phyloP scores from a whole-genome alignment of 2,329 filamentous ascomycete genomes.

The Pyrenophora tritici-repentis region DNA sequence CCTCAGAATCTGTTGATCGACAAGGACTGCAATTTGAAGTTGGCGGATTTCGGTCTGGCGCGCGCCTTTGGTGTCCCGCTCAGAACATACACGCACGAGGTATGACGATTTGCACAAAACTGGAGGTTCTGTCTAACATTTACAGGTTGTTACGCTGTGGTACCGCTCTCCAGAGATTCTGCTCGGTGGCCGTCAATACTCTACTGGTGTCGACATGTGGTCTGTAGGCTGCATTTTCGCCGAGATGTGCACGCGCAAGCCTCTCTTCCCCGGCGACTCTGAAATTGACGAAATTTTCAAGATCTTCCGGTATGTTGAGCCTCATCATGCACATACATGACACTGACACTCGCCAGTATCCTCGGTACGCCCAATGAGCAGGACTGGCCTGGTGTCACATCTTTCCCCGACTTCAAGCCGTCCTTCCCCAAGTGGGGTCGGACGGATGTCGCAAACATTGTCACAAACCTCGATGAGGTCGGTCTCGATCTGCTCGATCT shows the following conservation, averaged over 20 bases:
- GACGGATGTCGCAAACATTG: slow-evolving; percentile 67
- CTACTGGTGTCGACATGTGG: slow-evolving; percentile 96
- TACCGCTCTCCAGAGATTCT: slow-evolving; percentile 91
- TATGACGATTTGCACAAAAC: slow-evolving; percentile 34
- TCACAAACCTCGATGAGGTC: slow-evolving; percentile 72
- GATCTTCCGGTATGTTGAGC: slow-evolving; percentile 74
- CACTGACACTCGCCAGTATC: slow-evolving; percentile 45
- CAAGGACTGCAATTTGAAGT: slow-evolving; percentile 83
- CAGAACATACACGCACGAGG: slow-evolving; percentile 90
- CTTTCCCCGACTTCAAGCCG: slow-evolving; percentile 89
- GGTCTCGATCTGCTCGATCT: slow-evolving; percentile 71
- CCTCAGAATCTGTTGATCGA: slow-evolving; percentile 89
- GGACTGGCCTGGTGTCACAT: slow-evolving; percentile 89
- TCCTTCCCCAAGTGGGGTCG: slow-evolving; percentile 91
- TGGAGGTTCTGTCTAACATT: slow-evolving; percentile 16
- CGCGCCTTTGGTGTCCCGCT: slow-evolving; percentile 89
- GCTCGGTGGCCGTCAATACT: slow-evolving; percentile 88
- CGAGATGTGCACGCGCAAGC: slow-evolving; percentile 94
- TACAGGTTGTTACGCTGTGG: slow-evolving; percentile 84
- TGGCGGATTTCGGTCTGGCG: slow-evolving; percentile 88
- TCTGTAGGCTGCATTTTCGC: slow-evolving; percentile 93
- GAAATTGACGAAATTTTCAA: slow-evolving; percentile 96
- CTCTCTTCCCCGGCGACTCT: slow-evolving; percentile 88
- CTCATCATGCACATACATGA: not conserved
- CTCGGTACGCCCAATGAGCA: slow-evolving; percentile 83